Evolutionary conservation across 345 rosid species (phyloP), one percentile per base, ranked within the genome.

Genomic region (Aquilaria sinensis): DNA sequence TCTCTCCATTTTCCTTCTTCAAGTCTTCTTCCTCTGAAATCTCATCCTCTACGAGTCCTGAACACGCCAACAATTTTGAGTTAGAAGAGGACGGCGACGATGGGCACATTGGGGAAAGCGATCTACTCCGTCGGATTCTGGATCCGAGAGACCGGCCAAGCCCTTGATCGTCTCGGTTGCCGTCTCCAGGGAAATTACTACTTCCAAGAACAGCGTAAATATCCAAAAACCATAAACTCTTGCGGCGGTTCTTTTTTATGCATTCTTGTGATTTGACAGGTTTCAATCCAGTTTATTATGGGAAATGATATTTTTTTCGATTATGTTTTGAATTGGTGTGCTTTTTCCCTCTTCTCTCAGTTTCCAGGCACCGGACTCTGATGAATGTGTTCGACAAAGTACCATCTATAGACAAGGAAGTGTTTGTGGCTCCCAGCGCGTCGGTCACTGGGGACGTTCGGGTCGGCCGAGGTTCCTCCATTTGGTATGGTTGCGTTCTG

Each of bases 131-230:
- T 89, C 33, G 98, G 96, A 56, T 84, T 92, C 76, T 92, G 98
- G 98, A 85, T 92, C 83, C 87, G 98, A 15, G 96, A 89, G 83
- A 86, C 92, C 37, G 96, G 98, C 49, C 98, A 88, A 70, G 96
- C 96, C 3, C 94, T 92, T 67, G 95, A 92, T 86, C 98, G 96
- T 41, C 92, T 92, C 48, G 98, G 96, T 46, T 80, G 92, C 78
- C 98, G 96, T 57, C 84, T 92, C 66, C 98, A 92, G 66, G 92
- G 95, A 57, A 86, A 74, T 58, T 72, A 79, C 49, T 75, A 76
- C 73, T 86, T 92, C 77, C 91, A 85, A 37, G 98, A 86, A 70
- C 87, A 92, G 62, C 69, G 88, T 80, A 62, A n/a, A 64, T 56
- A 10, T 9, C 55, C 54, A 23, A 12, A 43, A 32, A 6, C 56